These are phyloP conservation scores for Teratosphaeria gauchensis DNA, from an alignment of 2,329 filamentous ascomycete genomes.

Conservation along the genomic window DNA sequence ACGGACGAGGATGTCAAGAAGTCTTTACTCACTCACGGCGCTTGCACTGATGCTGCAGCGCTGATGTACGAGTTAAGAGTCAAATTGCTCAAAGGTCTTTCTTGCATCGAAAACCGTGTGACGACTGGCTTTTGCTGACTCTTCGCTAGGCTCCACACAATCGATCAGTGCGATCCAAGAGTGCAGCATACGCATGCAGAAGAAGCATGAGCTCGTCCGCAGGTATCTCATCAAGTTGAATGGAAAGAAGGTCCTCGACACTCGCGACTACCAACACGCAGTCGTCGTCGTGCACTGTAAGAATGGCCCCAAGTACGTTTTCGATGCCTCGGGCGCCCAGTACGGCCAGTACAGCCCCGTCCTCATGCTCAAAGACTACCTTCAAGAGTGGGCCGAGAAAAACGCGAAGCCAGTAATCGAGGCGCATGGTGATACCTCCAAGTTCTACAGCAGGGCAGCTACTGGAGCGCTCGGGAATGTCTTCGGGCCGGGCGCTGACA, in stretches of 20 bases:
- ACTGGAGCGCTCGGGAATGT: too few species aligned
- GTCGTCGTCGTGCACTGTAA: slow-evolving; percentile 3
- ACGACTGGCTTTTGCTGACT: not conserved
- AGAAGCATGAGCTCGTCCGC: not conserved
- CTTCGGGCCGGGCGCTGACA: too few species aligned
- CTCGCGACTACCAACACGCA: slow-evolving; percentile 1
- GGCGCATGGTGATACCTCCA: too few species aligned
- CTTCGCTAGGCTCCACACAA: not conserved
- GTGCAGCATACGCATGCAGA: not conserved
- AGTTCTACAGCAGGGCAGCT: too few species aligned
- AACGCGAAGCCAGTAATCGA: too few species aligned
- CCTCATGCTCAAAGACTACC: not conserved
- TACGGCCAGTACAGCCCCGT: slow-evolving; percentile 8
- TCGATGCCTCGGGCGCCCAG: slow-evolving; percentile 12
- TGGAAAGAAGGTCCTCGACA: not conserved
- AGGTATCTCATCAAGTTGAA: not conserved
- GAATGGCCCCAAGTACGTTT: slow-evolving; percentile 5
- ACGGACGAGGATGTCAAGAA: slow-evolving; percentile 3
- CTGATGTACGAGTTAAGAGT: slow-evolving; percentile 4
- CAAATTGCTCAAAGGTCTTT: slow-evolving; percentile 4
- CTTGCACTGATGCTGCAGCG: slow-evolving; percentile 4
- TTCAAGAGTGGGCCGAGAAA: not conserved
- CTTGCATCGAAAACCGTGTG: too few species aligned
- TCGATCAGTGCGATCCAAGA: not conserved
- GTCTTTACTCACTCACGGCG: slow-evolving; percentile 1